phyloP scores from a whole-genome alignment of 2,329 filamentous ascomycete genomes.

The Didymella segeticola region DNA sequence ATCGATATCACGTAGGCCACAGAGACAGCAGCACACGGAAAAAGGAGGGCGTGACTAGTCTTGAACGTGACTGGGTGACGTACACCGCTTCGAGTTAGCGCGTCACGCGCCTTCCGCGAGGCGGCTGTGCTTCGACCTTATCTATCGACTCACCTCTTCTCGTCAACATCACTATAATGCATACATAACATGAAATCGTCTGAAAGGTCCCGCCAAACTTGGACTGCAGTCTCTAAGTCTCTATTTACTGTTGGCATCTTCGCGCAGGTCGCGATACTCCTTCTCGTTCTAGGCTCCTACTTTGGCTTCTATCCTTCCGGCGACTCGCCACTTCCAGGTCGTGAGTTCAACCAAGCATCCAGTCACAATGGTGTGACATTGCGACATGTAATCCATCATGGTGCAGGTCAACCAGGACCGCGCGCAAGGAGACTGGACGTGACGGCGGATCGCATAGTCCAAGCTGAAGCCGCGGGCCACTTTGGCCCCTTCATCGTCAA shows the following conservation, averaged over 20 bases:
- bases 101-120: constrained; percentile 11
- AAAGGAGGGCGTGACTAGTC: constrained; percentile 1
- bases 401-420: constrained; percentile 42
- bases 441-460: constrained; percentile 28
- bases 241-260: constrained; percentile 25
- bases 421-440: constrained; percentile 44
- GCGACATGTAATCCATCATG: constrained; percentile 45
- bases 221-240: constrained; percentile 20
- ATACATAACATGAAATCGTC: constrained; percentile 28
- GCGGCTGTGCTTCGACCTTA: constrained; percentile 13
- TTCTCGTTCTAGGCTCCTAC: constrained; percentile 23
- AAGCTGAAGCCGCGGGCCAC: constrained; percentile 29
- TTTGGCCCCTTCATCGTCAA: constrained; percentile 42
- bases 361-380: constrained; percentile 28
- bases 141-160: constrained; percentile 19
- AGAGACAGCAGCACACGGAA: neutral
- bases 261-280: constrained; percentile 32
- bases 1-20: neutral
- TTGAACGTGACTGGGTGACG: constrained; percentile 11
- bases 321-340: constrained; percentile 16
- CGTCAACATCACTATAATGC: constrained; percentile 21
- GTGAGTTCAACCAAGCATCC: constrained; percentile 6
- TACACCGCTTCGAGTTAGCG: constrained; percentile 8
- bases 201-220: constrained; percentile 20
- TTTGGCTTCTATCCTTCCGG: constrained; percentile 12